phyloP scores from a whole-genome alignment of 495 filamentous ascomycete genomes.

The Penicillium arizonense region DNA sequence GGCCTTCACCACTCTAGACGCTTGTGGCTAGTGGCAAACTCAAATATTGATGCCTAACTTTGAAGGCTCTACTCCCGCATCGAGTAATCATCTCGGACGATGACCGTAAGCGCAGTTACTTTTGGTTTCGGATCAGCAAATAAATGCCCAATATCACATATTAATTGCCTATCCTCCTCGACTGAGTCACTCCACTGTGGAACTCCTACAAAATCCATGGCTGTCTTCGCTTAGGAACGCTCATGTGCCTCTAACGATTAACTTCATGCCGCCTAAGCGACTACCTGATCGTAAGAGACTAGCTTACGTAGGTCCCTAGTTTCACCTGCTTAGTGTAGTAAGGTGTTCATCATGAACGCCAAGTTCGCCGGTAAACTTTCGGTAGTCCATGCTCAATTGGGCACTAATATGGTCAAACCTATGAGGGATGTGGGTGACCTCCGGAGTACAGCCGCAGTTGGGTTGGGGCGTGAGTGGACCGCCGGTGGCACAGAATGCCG shows the following conservation, averaged over 20 bases:
- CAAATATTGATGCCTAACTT: neutral
- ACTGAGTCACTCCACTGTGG: slow-evolving; percentile 6
- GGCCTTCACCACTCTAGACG: neutral
- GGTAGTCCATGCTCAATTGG: neutral
- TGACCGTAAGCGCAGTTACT: slow-evolving; percentile 3
- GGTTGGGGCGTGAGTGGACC: slow-evolving; percentile 1
- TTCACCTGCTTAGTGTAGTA: slow-evolving; percentile 1
- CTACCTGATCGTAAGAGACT: neutral
- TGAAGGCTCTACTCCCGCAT: neutral
- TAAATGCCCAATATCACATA: no score
- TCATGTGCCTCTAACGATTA: neutral
- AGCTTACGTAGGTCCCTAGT: neutral
- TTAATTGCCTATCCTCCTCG: neutral
- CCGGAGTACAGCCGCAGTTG: no score
- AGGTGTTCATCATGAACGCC: neutral
- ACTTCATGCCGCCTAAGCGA: neutral
- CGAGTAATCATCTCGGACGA: slow-evolving; percentile 7
- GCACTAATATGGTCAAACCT: neutral
- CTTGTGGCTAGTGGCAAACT: slow-evolving; percentile 10
- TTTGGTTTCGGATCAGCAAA: no score
- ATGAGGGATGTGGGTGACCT: neutral
- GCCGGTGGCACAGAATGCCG: slow-evolving; percentile 1
- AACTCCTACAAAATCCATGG: neutral
- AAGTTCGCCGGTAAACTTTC: slow-evolving; percentile 1
- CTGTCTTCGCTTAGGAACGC: slow-evolving; percentile 3